Base-by-base conservation (phyloP, 2,329 filamentous ascomycete species). In the Fusarium miscanthi region DNA sequence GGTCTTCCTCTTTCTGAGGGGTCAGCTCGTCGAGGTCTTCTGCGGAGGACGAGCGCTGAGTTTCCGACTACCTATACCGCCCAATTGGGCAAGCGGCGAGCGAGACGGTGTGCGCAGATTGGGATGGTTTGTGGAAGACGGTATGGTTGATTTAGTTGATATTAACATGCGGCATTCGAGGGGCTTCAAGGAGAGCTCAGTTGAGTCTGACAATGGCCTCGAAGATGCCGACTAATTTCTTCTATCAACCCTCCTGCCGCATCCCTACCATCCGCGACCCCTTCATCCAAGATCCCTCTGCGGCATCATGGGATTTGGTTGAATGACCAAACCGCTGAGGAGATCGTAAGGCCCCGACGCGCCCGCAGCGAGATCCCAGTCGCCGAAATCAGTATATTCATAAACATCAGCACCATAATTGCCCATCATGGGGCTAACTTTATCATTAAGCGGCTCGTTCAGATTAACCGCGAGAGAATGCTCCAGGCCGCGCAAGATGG, bases 401-500 rank as follows among this genome's bases (percentile, higher is more conserved):
- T 78, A 77, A n/a, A 77, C 69, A 46, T 79, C 78, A 8, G 74
- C 51, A 19, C 72, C 62, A 57, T 78, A 76, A 27, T 75, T 77
- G 19, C 71, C 73, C 62, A 78, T 70, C 72, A 78, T 72, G 0
- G 79, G 76, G 67, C 75, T 80, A 35, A 78, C 74, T 42, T 77
- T 72, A 69, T 80, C 77, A 59, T 79, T 74, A 37, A 74, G 41
- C 14, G 79, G 79, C 59, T 81, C 79, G 38, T 81, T 74, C 21
- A 81, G 66, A 41, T 81, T 80, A 23, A 82, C 78, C 5, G 79
- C 80, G 5, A 82, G 76, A 4, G 80, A 78, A 65, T 82, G 80
- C 71, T 82, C 80, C 8, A 82, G 70, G 3, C 80, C 80, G n/a
- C 80, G 78, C 38, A 82, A 69, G 49, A 82, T 81, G n/a, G 79